Evolutionary conservation across 352 stramenopile genomes (phyloP), one percentile per base, ranked within the genome.

Genomic region (Globisporangium takayamanum): DNA sequence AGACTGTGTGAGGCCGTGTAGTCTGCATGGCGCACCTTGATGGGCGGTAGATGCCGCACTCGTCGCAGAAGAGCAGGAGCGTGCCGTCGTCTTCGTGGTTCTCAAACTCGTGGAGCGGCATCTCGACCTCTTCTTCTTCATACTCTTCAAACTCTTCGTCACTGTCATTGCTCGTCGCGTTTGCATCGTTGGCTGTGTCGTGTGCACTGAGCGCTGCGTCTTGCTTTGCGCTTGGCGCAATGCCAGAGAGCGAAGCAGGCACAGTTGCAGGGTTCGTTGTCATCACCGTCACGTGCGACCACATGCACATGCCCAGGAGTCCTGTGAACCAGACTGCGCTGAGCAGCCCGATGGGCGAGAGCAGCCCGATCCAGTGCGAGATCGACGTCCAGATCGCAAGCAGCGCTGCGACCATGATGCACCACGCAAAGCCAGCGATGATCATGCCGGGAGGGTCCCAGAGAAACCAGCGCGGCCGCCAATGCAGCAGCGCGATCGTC

Each of bases 241-340:
- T 49, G 1, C 63, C 68, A 20, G 69, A 67, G 5, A 77, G 69
- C 41, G 70, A 73, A 26, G 53, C 71, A 2, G 82, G 84, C 18
- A 92, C 79, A 2, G 73, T 79, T n/a, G 79, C 85, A 7, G 85
- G 85, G 49, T 94, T 84, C 12, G 70, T 92, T 1, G 78, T 94
- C 67, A 92, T 83, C 59, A 88, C 78, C 37, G 76, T 72, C 18
- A 73, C 53, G 65, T 92, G 83, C 16, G 68, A 76, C 80, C 80
- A 90, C 59, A 89, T 76, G 57, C 77, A 87, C 77, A 92, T 87
- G 46, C 53, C 66, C 25, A 92, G 65, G n/a, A 86, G 76, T 5
- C 60, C 67, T 7, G 66, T 67, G 61, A 92, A 77, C 64, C 71
- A 80, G 20, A 78, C 5, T 14, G 53, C 61, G 55, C 81, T 65